Evolutionary conservation across 208 protist species (phyloP), one percentile per base, ranked within the genome.

Genomic region (Naegleria lovaniensis): DNA sequence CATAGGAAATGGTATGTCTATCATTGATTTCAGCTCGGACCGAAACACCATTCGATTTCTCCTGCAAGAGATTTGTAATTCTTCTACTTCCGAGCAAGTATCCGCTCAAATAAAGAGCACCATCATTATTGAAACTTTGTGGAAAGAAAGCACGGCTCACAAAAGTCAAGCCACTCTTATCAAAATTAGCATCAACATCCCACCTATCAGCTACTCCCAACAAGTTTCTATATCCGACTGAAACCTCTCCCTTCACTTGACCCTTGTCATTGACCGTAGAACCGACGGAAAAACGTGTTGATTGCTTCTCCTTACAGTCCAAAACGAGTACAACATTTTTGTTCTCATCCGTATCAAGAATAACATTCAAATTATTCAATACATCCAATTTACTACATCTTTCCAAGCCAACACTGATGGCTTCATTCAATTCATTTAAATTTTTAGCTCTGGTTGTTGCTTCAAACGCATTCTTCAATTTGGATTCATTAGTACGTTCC

Each of bases 81-180:
- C 13, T 33, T 79, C 67, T 79, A 79, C 29, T 13, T 79, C 67
- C 67, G 0, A 36, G 19, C n/a, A 79, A 79, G 36, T 36, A 79
- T 36, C 29, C 29, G 36, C 29, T 36, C 7, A 79, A 25, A 36
- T 79, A 36, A 1, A 79, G 29, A 79, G 67, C 16, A 79, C 67
- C 67, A 79, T 79, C 29, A 9, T 36, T 79, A 79, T 79, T 79
- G n/a, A 79, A 79, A 33, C 67, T 79, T 79, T 79, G 67, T 79
- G 67, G 67, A 36, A 79, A 33, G 29, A 79, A 29, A 36, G 67
- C 25, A 79, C 25, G 67, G 9, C 67, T n/a, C 9, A 79, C 29
- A 79, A 79, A n/a, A 36, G 67, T 79, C 29, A 79, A 79, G n/a
- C 67, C 67, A 79, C 25, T 36, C 29, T 79, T 79, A 79, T 79